Conservation (phyloP, 2,329 filamentous ascomycete genomes). For the Arachnopeziza araneosa region DNA sequence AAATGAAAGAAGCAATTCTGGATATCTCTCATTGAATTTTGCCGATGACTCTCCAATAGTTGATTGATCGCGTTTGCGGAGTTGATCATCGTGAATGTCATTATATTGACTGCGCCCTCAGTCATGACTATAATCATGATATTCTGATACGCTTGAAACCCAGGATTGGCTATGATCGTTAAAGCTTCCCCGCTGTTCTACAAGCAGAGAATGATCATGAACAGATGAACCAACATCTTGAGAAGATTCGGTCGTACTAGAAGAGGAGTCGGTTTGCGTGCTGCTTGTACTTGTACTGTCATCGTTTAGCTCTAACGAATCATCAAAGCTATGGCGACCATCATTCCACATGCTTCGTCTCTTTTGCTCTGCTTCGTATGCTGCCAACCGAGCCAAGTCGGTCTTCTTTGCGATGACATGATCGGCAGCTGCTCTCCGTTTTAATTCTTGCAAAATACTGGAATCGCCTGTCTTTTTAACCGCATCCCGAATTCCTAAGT, state of each 20-base stretch:
- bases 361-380: not conserved
- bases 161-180: not conserved
- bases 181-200: not conserved
- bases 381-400: no score
- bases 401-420: not conserved
- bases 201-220: not conserved
- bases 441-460: not conserved
- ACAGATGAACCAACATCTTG: not conserved
- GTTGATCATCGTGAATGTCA: no score
- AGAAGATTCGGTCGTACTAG: not conserved
- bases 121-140: not conserved
- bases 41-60: no score
- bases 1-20: no score
- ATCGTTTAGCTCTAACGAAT: not conserved
- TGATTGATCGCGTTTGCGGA: no score
- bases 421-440: not conserved
- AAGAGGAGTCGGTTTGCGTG: not conserved
- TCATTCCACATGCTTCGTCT: not conserved
- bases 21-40: no score
- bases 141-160: not conserved
- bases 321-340: not conserved
- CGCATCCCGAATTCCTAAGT: not conserved
- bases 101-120: not conserved
- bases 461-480: not conserved
- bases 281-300: not conserved